Base-by-base conservation (phyloP, 2,329 filamentous ascomycete genomes). In the Periconia macrospinosa region DNA sequence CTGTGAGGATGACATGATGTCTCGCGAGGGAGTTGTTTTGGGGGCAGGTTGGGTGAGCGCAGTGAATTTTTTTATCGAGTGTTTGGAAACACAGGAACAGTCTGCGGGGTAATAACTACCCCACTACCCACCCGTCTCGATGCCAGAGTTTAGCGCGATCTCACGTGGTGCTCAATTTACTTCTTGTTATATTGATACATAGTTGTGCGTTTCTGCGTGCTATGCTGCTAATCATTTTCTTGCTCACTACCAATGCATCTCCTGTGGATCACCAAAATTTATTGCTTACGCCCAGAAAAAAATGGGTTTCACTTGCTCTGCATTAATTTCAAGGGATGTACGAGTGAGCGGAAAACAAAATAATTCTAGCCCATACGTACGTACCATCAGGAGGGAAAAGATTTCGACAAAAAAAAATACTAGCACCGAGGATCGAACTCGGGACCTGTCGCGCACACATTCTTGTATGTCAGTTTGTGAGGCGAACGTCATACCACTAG, bases 1-100 rank as follows among this genome's bases (percentile, higher is more conserved):
- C 41, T 70, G 70, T 9, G 66, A 45, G 18, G 49, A n/a, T 27
- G 54, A 40, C 54, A 56, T 56, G 20, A 14, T 50, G 47, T 23
- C 33, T 37, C 5, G 33, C 11, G 33, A n/a, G 15, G 15, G 11
- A 37, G 6, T 27, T 8, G 33, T n/a, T 37, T n/a, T 3, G 11
- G 11, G 33, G 33, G 11, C 33, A 37, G 33, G 11, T 37, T 10
- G n/a, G n/a, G n/a, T n/a, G 33, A 37, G 11, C 33, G 11, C 33
- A 3, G 11, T 10, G 33, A 5, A n/a, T 37, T 13, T 37, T 13
- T 13, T 37, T 37, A 13, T 13, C 11, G 15, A 37, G 11, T 37
- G 15, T 6, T 13, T 37, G 15, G 33, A 27, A 27, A 27, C 23
- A 8, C 23, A 27, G 23, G 23, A 27, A 37, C 11, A 37, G 5